phyloP scores from a whole-genome alignment of 1,284 basidiomycete genomes.

The Ganoderma resinaceum region DNA sequence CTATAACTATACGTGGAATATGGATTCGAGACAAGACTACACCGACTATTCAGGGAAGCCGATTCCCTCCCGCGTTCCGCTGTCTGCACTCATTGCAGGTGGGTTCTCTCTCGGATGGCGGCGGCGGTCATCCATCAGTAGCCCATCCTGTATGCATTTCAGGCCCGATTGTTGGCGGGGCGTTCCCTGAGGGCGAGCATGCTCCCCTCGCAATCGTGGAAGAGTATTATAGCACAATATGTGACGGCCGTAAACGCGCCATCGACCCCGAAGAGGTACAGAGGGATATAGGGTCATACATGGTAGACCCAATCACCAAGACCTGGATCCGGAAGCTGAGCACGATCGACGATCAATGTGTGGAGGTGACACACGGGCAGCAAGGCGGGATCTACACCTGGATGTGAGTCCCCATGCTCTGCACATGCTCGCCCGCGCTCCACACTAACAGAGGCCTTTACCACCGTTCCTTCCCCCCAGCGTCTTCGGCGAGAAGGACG shows the following conservation, averaged over 20 bases:
- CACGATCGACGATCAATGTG: slow-evolving; percentile 47
- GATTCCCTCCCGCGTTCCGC: slow-evolving; percentile 62
- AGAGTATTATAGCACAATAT: slow-evolving; percentile 46
- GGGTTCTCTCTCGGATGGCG: slow-evolving; percentile 4
- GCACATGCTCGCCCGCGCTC: background rate
- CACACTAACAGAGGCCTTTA: background rate
- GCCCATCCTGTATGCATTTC: background rate
- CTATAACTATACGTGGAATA: slow-evolving; percentile 66
- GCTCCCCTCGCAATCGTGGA: slow-evolving; percentile 45
- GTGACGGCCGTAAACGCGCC: slow-evolving; percentile 39
- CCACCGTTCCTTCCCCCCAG: slow-evolving; percentile 38
- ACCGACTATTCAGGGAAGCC: slow-evolving; percentile 45
- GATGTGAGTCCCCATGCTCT: slow-evolving; percentile 40
- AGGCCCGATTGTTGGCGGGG: slow-evolving; percentile 50
- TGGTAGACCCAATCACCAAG: slow-evolving; percentile 44
- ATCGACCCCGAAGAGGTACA: slow-evolving; percentile 33
- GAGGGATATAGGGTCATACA: slow-evolving; percentile 18
- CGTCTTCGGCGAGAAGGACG: slow-evolving; percentile 56
- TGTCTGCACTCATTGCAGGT: slow-evolving; percentile 64
- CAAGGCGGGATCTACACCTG: slow-evolving; percentile 52
- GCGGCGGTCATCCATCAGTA: no score
- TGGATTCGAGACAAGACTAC: slow-evolving; percentile 28
- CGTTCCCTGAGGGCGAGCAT: slow-evolving; percentile 38
- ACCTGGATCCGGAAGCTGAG: slow-evolving; percentile 61
- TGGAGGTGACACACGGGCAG: slow-evolving; percentile 24